Base-by-base conservation (phyloP, 176 grass and related monocot genomes). In the Ensete glaucum region DNA sequence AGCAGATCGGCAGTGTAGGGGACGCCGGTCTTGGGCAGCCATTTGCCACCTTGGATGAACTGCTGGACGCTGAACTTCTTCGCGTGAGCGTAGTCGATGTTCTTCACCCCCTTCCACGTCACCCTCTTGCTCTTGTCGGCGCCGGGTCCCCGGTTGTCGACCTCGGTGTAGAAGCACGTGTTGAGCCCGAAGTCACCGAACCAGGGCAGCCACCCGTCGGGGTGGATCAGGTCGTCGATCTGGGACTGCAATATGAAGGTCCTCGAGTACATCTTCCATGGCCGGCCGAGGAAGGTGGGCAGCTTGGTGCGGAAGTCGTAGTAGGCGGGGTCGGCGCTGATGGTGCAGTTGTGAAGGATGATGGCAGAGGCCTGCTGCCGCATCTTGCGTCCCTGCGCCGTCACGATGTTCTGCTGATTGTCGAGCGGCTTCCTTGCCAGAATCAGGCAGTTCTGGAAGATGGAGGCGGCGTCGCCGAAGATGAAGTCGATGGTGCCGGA, bases 101-200 rank as follows among this genome's bases (percentile, higher is more conserved):
- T 85, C 85, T 90, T 92, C 60, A 96, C 73, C 22, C 86, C 89
- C 77, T 9, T 78, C 92, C 92, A 96, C 11, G 67, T 86, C 9
- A 71, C 88, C 16, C 88, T 83, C 55, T 65, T 75, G 80, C 82
- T 91, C 74, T 16, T 83, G 77, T 88, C 73, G 19, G 86, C 79
- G 9, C 88, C 88, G 1, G 70, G 50, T 2, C 92, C 92, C 6
- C 3, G 75, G 81, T 91, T 96, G 12, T 88, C 86, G 19, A 88
- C 79, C 89, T 96, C 92, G 20, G 86, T 84, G 67, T 96, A 96
- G 82, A 85, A 96, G 80, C 84, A 85, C 9, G 92, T 96, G 66
- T 16, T 73, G 49, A 96, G 81, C 0, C 77, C 92, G 73, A 89
- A 85, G 71, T 96, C 84, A 8, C 84, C 88, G 2, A 55, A 23